Conservation (phyloP, 1,284 basidiomycete genomes). For the Agroathelia rolfsii region DNA sequence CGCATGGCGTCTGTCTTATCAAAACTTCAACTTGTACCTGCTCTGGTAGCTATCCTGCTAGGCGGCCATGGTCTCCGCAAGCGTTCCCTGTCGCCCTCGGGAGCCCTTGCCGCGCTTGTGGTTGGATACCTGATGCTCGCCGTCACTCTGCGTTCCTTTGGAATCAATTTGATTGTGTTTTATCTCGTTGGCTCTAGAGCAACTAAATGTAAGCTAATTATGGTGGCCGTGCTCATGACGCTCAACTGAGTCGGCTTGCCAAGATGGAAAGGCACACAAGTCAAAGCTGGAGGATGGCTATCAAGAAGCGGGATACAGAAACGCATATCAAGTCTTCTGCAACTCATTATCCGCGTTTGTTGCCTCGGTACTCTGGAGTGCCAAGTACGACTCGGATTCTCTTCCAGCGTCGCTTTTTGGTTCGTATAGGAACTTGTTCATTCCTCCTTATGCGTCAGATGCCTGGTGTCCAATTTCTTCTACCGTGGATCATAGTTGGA, state of each 20-base stretch:
- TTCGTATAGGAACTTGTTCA: conserved; percentile 7
- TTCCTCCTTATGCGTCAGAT: conserved; percentile 14
- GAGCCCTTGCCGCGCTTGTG: conserved; percentile 67
- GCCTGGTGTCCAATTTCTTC: conserved; percentile 47
- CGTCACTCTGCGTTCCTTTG: conserved; percentile 56
- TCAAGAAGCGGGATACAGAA: conserved; percentile 60
- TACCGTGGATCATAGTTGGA: conserved; percentile 34
- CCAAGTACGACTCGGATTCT: conserved; percentile 36
- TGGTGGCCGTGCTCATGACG: conserved; percentile 1
- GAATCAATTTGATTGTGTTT: conserved; percentile 68
- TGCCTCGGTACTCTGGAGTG: conserved; percentile 58
- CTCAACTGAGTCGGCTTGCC: not conserved
- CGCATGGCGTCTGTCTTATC: too few species aligned
- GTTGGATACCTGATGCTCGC: conserved; percentile 63
- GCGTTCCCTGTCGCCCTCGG: conserved; percentile 56
- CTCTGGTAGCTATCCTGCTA: conserved; percentile 32
- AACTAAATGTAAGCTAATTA: conserved; percentile 53
- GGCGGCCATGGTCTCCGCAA: conserved; percentile 42
- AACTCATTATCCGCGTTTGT: conserved; percentile 68
- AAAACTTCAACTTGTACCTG: conserved; percentile 22
- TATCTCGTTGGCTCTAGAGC: conserved; percentile 77
- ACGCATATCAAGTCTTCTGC: conserved; percentile 71
- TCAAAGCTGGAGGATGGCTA: conserved; percentile 72
- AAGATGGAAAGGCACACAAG: conserved; percentile 62
- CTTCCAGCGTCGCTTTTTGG: conserved; percentile 17